Evolutionary conservation across 2,329 filamentous ascomycete genomes (phyloP), one percentile per base, ranked within the genome.

Genomic region (Calonectria ilicicola): DNA sequence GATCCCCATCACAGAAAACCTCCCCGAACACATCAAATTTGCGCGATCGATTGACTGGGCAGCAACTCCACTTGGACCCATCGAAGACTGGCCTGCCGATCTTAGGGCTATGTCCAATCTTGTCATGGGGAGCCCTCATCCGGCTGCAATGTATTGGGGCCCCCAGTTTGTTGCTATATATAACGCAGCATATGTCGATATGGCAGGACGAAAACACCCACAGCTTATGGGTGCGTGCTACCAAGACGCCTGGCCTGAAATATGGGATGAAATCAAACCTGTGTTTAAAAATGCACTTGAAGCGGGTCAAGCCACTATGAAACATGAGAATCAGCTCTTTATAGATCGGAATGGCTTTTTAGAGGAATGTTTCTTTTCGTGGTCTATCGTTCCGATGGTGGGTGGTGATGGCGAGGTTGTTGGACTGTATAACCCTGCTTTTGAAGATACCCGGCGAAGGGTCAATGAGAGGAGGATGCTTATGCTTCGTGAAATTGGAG

Each of bases 351-450:
- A 91, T 74, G 90, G 91, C 1, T 95, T 90, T 73, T 83, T 95
- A 1, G 94, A 97, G 82, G 94, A 97, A 80, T 92, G 93, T 0
- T 96, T 94, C 80, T 96, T 96, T 81, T 94, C 93, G 15, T 96
- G 94, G 94, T 94, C 92, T 1, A 91, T 96, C 49, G 93, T 96
- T 29, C 94, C 94, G 0, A 87, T 96, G 74, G 90, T 96, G 1
- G 94, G 94, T 3, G 87, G 89, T 46, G 92, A 95, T 72, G 94
- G 94, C 2, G 90, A 90, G 15, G 93, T 96, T 9, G 91, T 94
- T 73, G 94, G 93, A 2, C 83, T 96, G 0, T 96, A 95, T 81
- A 96, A 96, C 79, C 94, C 94, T 3, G 90, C 92, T 0, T 96
- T 96, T 76, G 94, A 97, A 76, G 95, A 95, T 80, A 97, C 94